These are phyloP conservation scores for Lachnum nothofagi DNA, from an alignment of 2,329 filamentous ascomycete genomes.

Conservation along the genomic window DNA sequence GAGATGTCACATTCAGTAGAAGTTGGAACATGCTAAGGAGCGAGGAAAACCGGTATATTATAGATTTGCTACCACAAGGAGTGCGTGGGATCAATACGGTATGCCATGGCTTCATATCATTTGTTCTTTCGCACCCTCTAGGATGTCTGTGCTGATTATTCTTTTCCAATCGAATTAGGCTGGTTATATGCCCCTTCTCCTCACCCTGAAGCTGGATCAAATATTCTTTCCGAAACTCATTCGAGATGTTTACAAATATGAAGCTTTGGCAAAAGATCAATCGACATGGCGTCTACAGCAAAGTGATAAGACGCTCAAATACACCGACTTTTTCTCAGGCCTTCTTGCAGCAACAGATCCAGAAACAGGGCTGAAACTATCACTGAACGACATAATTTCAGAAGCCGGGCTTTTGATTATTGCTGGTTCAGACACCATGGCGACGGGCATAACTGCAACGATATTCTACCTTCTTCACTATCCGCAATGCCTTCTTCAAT, in stretches of 20 bases:
- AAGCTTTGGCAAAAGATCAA: not conserved
- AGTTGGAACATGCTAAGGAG: not conserved
- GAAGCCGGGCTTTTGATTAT: slow-evolving; percentile 6
- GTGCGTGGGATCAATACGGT: slow-evolving; percentile 1
- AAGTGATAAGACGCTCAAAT: not conserved
- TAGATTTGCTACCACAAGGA: not conserved
- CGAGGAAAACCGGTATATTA: not conserved
- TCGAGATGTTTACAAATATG: not conserved
- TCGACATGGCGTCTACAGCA: not conserved
- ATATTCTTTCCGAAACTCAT: not conserved
- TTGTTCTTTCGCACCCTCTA: too few species aligned
- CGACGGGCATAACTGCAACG: slow-evolving; percentile 40
- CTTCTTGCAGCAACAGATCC: not conserved
- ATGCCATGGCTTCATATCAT: not conserved
- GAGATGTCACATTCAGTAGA: not conserved
- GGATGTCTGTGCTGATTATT: too few species aligned
- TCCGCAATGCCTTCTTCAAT: slow-evolving; percentile 1
- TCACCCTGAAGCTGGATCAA: not conserved
- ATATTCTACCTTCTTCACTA: slow-evolving; percentile 39
- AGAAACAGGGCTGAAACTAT: not conserved
- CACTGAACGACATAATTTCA: not conserved
- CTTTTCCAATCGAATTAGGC: not conserved
- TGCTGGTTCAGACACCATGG: slow-evolving; percentile 40
- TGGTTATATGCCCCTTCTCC: not conserved
- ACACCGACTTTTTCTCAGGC: not conserved